Evolutionary conservation across 2,329 filamentous ascomycete genomes (phyloP).

Genomic region (Phialocephala sp.): DNA sequence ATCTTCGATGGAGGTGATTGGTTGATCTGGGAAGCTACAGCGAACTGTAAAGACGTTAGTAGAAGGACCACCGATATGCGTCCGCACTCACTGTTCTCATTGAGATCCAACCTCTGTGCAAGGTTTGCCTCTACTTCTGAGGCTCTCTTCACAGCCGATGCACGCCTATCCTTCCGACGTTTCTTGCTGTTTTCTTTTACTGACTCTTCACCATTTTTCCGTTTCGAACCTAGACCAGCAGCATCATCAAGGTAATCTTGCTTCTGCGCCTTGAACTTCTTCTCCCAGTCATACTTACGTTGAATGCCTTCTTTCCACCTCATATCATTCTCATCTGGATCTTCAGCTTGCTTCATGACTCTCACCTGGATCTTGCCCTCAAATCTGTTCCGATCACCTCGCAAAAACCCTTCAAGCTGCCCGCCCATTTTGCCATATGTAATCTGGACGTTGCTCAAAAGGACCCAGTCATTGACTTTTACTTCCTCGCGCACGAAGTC

Average conservation of each 20-base stretch:
- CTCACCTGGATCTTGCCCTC: slow-evolving; percentile 63
- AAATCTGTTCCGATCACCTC: slow-evolving; percentile 58
- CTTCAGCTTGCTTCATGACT: slow-evolving; percentile 50
- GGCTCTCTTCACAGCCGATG: slow-evolving; percentile 37
- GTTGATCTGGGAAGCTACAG: slow-evolving; percentile 50
- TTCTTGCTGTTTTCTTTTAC: slow-evolving; percentile 35
- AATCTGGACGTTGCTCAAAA: slow-evolving; percentile 74
- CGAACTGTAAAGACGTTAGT: slow-evolving; percentile 47
- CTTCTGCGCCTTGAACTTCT: slow-evolving; percentile 47
- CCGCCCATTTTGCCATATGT: slow-evolving; percentile 58
- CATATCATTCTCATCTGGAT: slow-evolving; percentile 51
- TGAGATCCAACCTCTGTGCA: slow-evolving; percentile 35
- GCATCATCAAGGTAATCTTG: slow-evolving; percentile 46
- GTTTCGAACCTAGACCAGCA: slow-evolving; percentile 42
- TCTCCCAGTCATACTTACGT: slow-evolving; percentile 68
- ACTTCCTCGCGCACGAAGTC: slow-evolving; percentile 61
- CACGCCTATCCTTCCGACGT: slow-evolving; percentile 41
- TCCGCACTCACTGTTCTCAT: slow-evolving; percentile 45
- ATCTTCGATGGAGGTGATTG: slow-evolving; percentile 28
- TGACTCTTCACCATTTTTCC: slow-evolving; percentile 29
- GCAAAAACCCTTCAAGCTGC: slow-evolving; percentile 75
- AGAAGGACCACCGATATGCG: background rate
- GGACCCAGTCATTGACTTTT: slow-evolving; percentile 64
- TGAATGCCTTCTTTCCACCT: slow-evolving; percentile 62
- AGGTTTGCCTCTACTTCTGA: slow-evolving; percentile 43